A percentile compares a stretch with the other conserved stretches of the same genome.
Conservation (phyloP, 306 rosid genomes). For the Senna siamea region DNA sequence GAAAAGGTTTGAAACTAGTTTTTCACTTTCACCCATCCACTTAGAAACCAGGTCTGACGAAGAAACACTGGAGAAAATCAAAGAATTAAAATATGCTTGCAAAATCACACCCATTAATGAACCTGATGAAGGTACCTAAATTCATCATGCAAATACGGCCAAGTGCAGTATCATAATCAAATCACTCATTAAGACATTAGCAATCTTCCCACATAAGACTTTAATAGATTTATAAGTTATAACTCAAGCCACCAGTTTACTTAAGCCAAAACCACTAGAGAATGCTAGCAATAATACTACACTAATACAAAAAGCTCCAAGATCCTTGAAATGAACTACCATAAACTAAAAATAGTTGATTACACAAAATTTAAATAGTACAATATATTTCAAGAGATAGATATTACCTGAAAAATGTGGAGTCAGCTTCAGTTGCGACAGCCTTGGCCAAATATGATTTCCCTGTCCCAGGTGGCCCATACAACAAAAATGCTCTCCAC, state of each 20-base stretch:
- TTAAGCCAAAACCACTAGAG: conserved; percentile 10
- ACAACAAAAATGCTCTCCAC: conserved; percentile 94
- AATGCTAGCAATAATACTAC: not conserved
- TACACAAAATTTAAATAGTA: not conserved
- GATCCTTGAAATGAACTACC: not conserved
- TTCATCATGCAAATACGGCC: not conserved
- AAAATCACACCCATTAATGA: conserved; percentile 27
- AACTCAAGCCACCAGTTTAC: conserved; percentile 1
- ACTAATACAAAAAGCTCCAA: not conserved
- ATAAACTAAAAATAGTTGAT: conserved; percentile 13
- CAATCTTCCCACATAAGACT: conserved; percentile 3
- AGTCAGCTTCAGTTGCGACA: conserved; percentile 98
- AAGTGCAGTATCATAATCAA: conserved; percentile 13
- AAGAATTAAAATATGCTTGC: conserved; percentile 35
- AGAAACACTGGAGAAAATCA: conserved; percentile 66
- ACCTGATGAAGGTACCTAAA: conserved; percentile 12
- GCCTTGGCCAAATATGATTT: conserved; percentile 99
- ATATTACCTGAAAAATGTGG: conserved; percentile 90
- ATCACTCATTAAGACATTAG: conserved; percentile 2
- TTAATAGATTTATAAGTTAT: not conserved
- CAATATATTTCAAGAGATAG: not conserved
- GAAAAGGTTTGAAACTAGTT: conserved; percentile 93
- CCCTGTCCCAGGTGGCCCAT: conserved; percentile 99
- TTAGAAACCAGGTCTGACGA: conserved; percentile 97
- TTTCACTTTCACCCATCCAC: conserved; percentile 99